These are phyloP conservation scores for Ophiostoma sp. DNA, from an alignment of 2,329 filamentous ascomycete species.

Conservation along the genomic window DNA sequence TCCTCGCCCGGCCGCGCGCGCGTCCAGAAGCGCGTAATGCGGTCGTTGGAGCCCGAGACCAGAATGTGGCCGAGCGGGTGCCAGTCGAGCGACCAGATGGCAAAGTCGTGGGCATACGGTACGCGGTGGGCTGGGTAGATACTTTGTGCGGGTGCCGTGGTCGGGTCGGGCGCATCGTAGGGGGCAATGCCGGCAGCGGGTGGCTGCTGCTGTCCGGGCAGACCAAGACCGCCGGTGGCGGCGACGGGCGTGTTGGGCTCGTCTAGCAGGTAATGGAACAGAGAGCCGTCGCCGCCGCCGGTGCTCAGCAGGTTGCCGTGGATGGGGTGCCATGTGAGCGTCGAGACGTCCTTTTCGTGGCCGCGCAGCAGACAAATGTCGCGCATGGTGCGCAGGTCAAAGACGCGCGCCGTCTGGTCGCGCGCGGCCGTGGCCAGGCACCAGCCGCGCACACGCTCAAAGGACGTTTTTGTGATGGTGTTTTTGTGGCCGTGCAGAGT, in stretches of 20 bases:
- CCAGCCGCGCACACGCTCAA: constrained; percentile 77
- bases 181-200: constrained; percentile 64
- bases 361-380: constrained; percentile 90
- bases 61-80: constrained; percentile 94
- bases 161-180: constrained; percentile 77
- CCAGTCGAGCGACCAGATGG: constrained; percentile 98
- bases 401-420: constrained; percentile 87
- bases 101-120: constrained; percentile 84
- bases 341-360: constrained; percentile 93
- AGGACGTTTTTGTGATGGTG: constrained; percentile 86
- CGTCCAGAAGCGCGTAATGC: constrained; percentile 95
- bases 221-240: constrained; percentile 46
- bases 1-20: constrained; percentile 79
- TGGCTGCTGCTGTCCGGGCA: constrained; percentile 39
- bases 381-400: constrained; percentile 96
- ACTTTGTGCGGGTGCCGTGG: constrained; percentile 77
- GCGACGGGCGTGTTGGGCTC: constrained; percentile 75
- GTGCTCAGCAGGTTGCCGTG: constrained; percentile 86
- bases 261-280: constrained; percentile 93
- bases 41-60: constrained; percentile 91
- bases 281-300: constrained; percentile 80
- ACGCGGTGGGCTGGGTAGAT: constrained; percentile 86
- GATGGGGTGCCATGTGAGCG: constrained; percentile 87
- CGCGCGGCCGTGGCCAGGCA: constrained; percentile 88
- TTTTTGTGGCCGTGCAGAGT: constrained; percentile 97